These are phyloP conservation scores for Mucor piriformis DNA, from an alignment of 371 early-diverging fungal genomes.

Conservation along the genomic window DNA sequence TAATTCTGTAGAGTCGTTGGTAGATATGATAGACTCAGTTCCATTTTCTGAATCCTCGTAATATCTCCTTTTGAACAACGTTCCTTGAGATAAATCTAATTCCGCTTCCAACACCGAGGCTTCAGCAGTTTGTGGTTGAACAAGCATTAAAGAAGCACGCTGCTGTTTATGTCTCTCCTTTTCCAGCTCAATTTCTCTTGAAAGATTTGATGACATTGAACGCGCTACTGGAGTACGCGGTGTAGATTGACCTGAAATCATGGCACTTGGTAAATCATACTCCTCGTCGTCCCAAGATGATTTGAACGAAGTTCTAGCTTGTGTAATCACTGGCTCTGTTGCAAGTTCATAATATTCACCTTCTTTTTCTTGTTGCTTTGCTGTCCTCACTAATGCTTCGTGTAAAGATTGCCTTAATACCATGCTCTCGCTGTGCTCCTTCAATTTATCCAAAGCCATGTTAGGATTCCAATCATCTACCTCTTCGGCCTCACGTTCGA, in stretches of 20 bases:
- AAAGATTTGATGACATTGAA: conserved; percentile 8
- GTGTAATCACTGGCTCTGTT: background rate
- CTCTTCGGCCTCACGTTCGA: background rate
- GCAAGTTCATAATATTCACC: background rate
- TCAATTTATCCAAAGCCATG: conserved; percentile 18
- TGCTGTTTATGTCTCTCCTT: conserved; percentile 30
- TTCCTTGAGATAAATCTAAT: conserved; percentile 30
- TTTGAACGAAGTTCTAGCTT: conserved; percentile 3
- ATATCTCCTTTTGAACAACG: conserved; percentile 17
- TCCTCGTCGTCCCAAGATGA: conserved; percentile 26
- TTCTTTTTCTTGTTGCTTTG: conserved; percentile 14
- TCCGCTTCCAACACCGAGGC: conserved; percentile 34
- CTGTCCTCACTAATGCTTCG: conserved; percentile 15
- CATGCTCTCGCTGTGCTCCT: conserved; percentile 26
- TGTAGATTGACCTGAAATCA: conserved; percentile 21
- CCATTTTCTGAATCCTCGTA: background rate
- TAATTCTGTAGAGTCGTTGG: background rate
- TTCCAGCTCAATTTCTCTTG: conserved; percentile 25
- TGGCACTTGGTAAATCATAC: conserved; percentile 14
- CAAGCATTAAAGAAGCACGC: conserved; percentile 17
- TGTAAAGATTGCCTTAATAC: conserved; percentile 20
- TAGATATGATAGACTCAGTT: background rate
- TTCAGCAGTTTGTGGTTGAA: conserved; percentile 20
- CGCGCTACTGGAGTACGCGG: conserved; percentile 30
- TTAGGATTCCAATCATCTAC: conserved; percentile 20